Evolutionary conservation across 176 grass and related monocot genomes (phyloP).

Genomic region (Guadua angustifolia): DNA sequence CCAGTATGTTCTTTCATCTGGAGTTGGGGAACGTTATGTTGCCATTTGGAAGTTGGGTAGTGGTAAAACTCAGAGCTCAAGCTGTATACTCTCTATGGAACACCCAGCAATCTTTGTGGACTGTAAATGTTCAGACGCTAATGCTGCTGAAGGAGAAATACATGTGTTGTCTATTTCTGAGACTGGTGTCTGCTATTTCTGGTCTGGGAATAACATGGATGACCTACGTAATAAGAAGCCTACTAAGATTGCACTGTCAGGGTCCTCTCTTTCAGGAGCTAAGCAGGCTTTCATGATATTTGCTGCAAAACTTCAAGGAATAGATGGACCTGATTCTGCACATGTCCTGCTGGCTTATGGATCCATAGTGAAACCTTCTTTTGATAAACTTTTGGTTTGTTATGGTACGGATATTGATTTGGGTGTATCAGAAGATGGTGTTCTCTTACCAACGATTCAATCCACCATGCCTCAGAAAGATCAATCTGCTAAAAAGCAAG

Average conservation of each 20-base stretch:
- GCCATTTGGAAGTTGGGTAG: conserved; percentile 80
- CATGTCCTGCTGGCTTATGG: conserved; percentile 83
- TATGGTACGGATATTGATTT: conserved; percentile 76
- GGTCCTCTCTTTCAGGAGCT: conserved; percentile 48
- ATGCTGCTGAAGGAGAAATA: conserved; percentile 45
- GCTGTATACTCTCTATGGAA: conserved; percentile 81
- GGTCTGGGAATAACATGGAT: conserved; percentile 67
- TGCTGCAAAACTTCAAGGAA: conserved; percentile 74
- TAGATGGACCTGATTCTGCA: conserved; percentile 60
- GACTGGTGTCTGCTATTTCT: conserved; percentile 85
- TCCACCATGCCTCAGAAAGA: conserved; percentile 50
- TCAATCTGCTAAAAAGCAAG: conserved; percentile 62
- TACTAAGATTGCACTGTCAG: conserved; percentile 64
- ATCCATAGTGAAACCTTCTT: conserved; percentile 85
- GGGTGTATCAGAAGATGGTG: conserved; percentile 63
- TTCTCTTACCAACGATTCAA: conserved; percentile 70
- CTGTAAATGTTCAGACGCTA: conserved; percentile 50
- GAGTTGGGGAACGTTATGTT: conserved; percentile 81
- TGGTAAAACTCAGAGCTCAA: conserved; percentile 66
- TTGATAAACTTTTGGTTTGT: conserved; percentile 73
- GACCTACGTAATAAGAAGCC: conserved; percentile 71
- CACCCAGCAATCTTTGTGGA: conserved; percentile 85
- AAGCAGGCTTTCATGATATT: conserved; percentile 64
- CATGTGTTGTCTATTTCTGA: conserved; percentile 85
- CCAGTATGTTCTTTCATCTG: conserved; percentile 81